Evolutionary conservation across 805 yeast species (phyloP).

Genomic region (Kuraishia molischiana): DNA sequence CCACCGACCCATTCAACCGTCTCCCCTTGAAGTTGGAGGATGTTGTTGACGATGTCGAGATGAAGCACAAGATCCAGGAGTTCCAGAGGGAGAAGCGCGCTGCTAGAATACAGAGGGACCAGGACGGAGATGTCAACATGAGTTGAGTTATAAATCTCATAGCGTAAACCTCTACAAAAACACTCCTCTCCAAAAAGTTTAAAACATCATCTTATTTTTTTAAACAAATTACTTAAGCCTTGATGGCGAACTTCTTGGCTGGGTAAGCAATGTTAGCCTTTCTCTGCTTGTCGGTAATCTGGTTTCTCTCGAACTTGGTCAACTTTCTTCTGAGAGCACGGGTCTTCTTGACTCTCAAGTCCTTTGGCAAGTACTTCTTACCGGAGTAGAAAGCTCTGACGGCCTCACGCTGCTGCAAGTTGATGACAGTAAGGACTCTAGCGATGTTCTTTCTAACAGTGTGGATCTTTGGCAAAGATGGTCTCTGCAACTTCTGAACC

Average conservation of each 20-base stretch:
- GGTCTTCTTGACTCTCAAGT: constrained; percentile 98
- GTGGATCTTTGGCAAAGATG: constrained; percentile 92
- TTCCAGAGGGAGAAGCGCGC: constrained; percentile 36
- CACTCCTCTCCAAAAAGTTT: background rate
- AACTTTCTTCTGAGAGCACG: constrained; percentile 98
- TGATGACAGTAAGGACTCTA: constrained; percentile 93
- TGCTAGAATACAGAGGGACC: constrained; percentile 9
- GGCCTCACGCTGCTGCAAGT: constrained; percentile 91
- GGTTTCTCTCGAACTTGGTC: constrained; percentile 76
- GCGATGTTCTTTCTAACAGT: constrained; percentile 98
- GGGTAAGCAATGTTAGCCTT: constrained; percentile 96
- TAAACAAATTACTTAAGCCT: constrained; percentile 58
- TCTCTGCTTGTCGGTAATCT: constrained; percentile 79
- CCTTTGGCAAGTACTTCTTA: constrained; percentile 95
- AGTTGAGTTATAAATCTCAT: background rate
- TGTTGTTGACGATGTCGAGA: constrained; percentile 67
- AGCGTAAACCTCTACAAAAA: background rate
- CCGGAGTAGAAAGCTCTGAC: constrained; percentile 93
- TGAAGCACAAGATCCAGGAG: constrained; percentile 48
- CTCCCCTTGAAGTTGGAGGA: constrained; percentile 85
- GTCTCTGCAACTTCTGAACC: constrained; percentile 89
- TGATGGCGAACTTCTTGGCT: constrained; percentile 95
- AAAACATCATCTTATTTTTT: background rate
- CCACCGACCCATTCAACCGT: constrained; percentile 96
- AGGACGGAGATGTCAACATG: constrained; percentile 16